These are phyloP conservation scores for Penicilliopsis zonata DNA, from an alignment of 495 filamentous ascomycete genomes.

Conservation along the genomic window DNA sequence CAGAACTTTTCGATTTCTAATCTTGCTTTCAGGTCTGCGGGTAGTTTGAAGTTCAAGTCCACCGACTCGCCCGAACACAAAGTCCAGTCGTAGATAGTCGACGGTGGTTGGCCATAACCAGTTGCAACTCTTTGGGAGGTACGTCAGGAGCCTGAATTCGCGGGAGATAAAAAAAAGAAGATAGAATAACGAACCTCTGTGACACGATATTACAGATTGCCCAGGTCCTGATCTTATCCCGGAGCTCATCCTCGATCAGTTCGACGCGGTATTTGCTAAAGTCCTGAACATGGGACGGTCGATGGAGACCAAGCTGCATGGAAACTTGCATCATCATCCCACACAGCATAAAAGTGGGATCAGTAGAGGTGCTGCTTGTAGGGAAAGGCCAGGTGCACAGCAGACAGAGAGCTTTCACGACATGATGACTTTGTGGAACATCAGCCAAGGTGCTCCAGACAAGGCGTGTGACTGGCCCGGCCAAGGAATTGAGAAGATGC, in stretches of 20 bases:
- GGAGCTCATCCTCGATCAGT: constrained; percentile 71
- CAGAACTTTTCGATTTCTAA: constrained; percentile 73
- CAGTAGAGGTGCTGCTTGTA: constrained; percentile 70
- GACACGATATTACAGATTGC: constrained; percentile 86
- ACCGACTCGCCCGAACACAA: constrained; percentile 50
- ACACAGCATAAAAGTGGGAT: constrained; percentile 82
- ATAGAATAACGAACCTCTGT: constrained; percentile 45
- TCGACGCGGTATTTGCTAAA: constrained; percentile 76
- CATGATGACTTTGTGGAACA: constrained; percentile 73
- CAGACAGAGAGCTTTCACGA: constrained; percentile 84
- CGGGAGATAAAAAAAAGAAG: constrained; percentile 1
- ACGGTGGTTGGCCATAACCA: constrained; percentile 80
- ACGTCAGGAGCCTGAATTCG: background rate
- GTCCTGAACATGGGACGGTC: constrained; percentile 81
- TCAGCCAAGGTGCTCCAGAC: constrained; percentile 76
- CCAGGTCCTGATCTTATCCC: constrained; percentile 82
- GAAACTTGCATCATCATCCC: constrained; percentile 90
- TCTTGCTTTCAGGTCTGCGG: constrained; percentile 52
- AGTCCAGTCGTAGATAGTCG: constrained; percentile 83
- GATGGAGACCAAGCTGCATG: constrained; percentile 81
- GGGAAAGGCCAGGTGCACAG: constrained; percentile 89
- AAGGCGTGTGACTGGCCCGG: constrained; percentile 58
- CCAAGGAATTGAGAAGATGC: constrained; percentile 53
- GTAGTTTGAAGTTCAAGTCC: constrained; percentile 53
- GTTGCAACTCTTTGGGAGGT: constrained; percentile 55